Base-by-base conservation (phyloP, 345 rosid genomes). In the Mangifera indica region DNA sequence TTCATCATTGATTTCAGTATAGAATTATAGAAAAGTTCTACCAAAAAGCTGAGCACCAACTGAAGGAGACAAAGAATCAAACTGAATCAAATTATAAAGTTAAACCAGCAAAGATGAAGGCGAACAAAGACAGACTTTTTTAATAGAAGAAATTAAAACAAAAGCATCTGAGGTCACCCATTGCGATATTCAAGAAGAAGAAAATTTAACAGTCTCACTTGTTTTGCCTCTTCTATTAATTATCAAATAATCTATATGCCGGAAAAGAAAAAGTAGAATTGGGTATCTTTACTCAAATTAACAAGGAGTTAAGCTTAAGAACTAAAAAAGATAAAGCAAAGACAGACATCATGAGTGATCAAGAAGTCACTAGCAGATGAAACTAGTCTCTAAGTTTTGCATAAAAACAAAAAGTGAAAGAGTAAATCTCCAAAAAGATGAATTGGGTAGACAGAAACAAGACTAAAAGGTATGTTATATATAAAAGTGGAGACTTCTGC, bases 401-500 rank as follows among this genome's bases (percentile, higher is more conserved):
- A 5, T 13, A 49, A 49, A 49, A 13, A 12, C 26, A 15, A 65
- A 80, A 70, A 45, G 63, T 26, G 24, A 70, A 77, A 69, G 74
- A 40, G 24, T 54, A 72, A 48, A 77, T 71, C 79, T 69, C 42
- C 67, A 58, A 46, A 79, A 77, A 65, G 77, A 77, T 67, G 61
- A 70, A 71, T 61, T 74, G 52, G 21, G 53, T 22, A 6, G 34
- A 60, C 69, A 68, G 71, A 65, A 69, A 45, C 67, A 46, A 14
- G 51, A 67, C 69, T 44, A 65, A 80, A 80, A 73, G 63, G 55
- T 53, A 24, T 71, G 1, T 15, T 73, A 72, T 72, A 78, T 68
- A 51, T 66, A 74, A 85, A 89, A 77, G 85, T 78, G 21, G 78
- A 84, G 80, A n/a, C 86, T 85, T 82, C 80, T 69, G 49, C 72